phyloP scores from a whole-genome alignment of 2,329 filamentous ascomycete species.

The Emericellopsis cladophorae region DNA sequence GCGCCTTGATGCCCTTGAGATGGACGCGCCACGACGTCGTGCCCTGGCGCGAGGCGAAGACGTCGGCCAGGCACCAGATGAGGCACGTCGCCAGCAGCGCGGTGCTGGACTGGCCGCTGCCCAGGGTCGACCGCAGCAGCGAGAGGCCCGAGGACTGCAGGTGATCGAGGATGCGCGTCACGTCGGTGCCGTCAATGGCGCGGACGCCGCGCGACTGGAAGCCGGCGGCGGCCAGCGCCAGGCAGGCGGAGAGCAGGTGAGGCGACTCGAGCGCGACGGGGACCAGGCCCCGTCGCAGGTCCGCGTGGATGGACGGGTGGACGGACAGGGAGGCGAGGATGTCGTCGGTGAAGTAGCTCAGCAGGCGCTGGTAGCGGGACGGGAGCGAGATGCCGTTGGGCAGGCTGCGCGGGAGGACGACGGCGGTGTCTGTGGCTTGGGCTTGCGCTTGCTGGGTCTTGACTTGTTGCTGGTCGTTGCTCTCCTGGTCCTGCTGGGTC shows the following conservation, averaged over 20 bases:
- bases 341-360: constrained; percentile 12
- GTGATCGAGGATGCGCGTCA: constrained; percentile 9
- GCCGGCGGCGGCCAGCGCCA: constrained; percentile 12
- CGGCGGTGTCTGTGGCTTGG: background rate
- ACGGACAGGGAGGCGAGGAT: constrained; percentile 13
- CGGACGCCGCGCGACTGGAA: constrained; percentile 10
- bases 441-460: background rate
- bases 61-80: constrained; percentile 15
- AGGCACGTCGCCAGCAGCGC: constrained; percentile 12
- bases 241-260: constrained; percentile 12
- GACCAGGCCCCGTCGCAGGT: constrained; percentile 11
- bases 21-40: constrained; percentile 11
- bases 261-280: constrained; percentile 12
- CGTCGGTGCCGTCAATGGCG: constrained; percentile 9
- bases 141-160: constrained; percentile 11
- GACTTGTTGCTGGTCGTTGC: background rate
- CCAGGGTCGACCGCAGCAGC: constrained; percentile 9
- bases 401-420: constrained; percentile 6
- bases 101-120: constrained; percentile 9
- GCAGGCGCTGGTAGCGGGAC: constrained; percentile 8
- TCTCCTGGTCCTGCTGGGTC: background rate
- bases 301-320: constrained; percentile 12
- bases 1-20: constrained; percentile 11
- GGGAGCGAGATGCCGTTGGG: constrained; percentile 12
- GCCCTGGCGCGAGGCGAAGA: constrained; percentile 10